Evolutionary conservation across 768 basidiomycete species (phyloP).

Genomic region (Ramaria sp.): DNA sequence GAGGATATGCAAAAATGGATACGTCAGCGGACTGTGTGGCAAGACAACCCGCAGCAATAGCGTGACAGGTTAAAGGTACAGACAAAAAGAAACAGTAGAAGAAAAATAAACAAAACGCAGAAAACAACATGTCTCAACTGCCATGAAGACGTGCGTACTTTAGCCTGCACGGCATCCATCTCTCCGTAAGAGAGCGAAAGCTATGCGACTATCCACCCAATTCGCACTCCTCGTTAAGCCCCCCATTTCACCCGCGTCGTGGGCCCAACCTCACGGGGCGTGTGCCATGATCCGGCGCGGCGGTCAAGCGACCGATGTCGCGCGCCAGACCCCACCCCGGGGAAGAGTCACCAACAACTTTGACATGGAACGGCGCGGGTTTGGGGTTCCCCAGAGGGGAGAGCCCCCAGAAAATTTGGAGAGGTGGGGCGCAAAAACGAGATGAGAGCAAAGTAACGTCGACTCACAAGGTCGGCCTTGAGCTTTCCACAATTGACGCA

Average conservation of each 20-base stretch:
- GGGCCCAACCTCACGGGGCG: constrained; percentile 76
- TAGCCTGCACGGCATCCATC: constrained; percentile 29
- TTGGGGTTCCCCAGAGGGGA: constrained; percentile 96
- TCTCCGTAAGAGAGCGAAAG: constrained; percentile 65
- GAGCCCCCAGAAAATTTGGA: constrained; percentile 98
- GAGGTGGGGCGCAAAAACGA: constrained; percentile 85
- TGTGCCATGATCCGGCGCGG: constrained; percentile 60
- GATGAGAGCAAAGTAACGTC: constrained; percentile 56
- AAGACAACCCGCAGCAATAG: constrained; percentile 5
- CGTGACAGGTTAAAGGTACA: constrained; percentile 4
- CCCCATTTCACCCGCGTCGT: constrained; percentile 95
- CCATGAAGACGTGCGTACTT: constrained; percentile 8
- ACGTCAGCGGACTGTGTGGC: constrained; percentile 40
- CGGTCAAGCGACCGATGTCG: constrained; percentile 94
- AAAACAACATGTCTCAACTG: constrained; percentile 8
- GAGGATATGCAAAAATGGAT: constrained; percentile 43
- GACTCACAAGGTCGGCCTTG: constrained; percentile 95
- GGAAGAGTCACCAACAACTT: constrained; percentile 59
- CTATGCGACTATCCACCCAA: constrained; percentile 37
- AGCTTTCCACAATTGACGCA: constrained; percentile 98
- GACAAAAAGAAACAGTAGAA: constrained; percentile 10
- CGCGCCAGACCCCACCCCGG: constrained; percentile 60
- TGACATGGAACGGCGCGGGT: constrained; percentile 50
- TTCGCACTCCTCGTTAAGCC: constrained; percentile 95
- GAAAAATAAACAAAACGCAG: constrained; percentile 7